Base-by-base conservation (phyloP, 257 asterid species). In the Capsicum pubescens region DNA sequence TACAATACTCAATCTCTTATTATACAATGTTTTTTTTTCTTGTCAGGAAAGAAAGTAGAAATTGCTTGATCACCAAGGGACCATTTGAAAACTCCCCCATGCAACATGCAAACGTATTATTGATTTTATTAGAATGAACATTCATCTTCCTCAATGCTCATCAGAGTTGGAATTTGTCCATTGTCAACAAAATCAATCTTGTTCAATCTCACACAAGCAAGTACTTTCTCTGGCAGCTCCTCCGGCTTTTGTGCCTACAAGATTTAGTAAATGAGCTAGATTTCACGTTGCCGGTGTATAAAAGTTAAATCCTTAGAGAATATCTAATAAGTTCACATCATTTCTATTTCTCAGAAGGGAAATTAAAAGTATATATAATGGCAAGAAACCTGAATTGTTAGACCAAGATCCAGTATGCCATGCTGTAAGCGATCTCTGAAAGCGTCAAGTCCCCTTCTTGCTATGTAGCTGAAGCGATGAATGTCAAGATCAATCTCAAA, bases 401-500 rank as follows among this genome's bases (percentile, higher is more conserved):
- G 84, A 55, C 98, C 98, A 70, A 95, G 89, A 89, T 95, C 92
- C 61, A 95, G 82, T 70, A 95, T 92, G 57, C 95, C 98, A 15
- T 90, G 87, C 80, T 85, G 90, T 69, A 95, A 68, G 4, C 98
- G 97, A 50, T 92, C 95, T 21, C 91, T 91, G 87, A 95, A 95
- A 15, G 99, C 94, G 61, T 95, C 98, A 17, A 95, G 91, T 60
- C 99, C 99, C 87, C 89, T 95, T 67, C 99, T 93, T 17, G 99
- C 98, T 56, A 95, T 92, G 92, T 86, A 95, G 93, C 98, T 92
- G 87, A 95, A 95, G 36, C 93, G 93, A 86, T 95, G 99, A 81
- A 95, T 95, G 88, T 95, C 99, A 54, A 95, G 95, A 91, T 95
- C 99, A 36, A 95, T 79, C 91, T 95, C 99, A 26, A 95, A 93